Evolutionary conservation across 306 rosid species (phyloP).

Genomic region (Ormosia emarginata): DNA sequence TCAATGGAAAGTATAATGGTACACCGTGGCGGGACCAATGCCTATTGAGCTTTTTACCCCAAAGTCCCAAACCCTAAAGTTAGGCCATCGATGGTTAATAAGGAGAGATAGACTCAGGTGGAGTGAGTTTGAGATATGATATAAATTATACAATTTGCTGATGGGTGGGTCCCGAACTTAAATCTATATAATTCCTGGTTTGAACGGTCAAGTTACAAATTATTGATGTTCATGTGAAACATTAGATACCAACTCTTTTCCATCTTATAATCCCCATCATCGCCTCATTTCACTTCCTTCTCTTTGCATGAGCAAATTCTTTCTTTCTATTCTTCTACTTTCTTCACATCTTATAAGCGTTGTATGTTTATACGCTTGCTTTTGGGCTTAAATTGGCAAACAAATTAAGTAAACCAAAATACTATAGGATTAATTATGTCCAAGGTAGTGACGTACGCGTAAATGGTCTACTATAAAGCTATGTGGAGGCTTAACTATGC

Average conservation of each 20-base stretch:
- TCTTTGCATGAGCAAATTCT: not conserved
- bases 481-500: not conserved
- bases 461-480: too few species aligned
- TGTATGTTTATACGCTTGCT: not conserved
- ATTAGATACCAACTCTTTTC: slow-evolving; percentile 47
- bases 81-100: slow-evolving; percentile 43
- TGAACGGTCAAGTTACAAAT: slow-evolving; percentile 94
- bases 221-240: slow-evolving; percentile 50
- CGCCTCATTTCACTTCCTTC: not conserved
- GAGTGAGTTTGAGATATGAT: slow-evolving; percentile 26
- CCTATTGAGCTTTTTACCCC: slow-evolving; percentile 20
- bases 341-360: not conserved
- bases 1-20: slow-evolving; percentile 50
- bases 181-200: slow-evolving; percentile 37
- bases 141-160: not conserved
- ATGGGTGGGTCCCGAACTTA: slow-evolving; percentile 38
- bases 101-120: slow-evolving; percentile 30
- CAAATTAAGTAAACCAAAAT: not conserved
- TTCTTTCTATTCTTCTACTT: not conserved
- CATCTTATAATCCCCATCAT: not conserved
- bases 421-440: not conserved
- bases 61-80: slow-evolving; percentile 35
- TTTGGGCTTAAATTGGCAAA: not conserved
- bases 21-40: slow-evolving; percentile 33
- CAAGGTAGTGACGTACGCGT: not conserved